These are phyloP conservation scores for Talaromyces ruber DNA, from an alignment of 495 filamentous ascomycete genomes.

Conservation along the genomic window DNA sequence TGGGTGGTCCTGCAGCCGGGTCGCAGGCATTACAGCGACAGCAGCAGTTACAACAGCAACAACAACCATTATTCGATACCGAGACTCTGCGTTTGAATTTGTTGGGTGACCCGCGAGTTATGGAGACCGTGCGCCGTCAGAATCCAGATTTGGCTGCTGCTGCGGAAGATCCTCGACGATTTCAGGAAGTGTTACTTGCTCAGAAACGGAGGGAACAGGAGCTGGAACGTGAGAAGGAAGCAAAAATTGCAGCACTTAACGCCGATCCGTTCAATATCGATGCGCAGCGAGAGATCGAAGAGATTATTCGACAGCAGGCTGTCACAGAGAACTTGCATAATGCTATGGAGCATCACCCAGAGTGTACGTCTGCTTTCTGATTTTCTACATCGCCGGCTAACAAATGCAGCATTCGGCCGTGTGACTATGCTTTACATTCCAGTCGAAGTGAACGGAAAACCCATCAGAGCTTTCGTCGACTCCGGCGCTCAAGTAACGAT, in stretches of 20 bases:
- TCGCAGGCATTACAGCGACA: constrained; percentile 14
- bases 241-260: constrained; percentile 73
- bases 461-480: constrained; percentile 94
- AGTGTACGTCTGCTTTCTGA: constrained; percentile 51
- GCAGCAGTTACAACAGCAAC: constrained; percentile 26
- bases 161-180: constrained; percentile 69
- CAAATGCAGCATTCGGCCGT: constrained; percentile 68
- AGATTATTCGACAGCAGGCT: constrained; percentile 88
- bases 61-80: constrained; percentile 50
- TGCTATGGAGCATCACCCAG: constrained; percentile 92
- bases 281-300: constrained; percentile 86
- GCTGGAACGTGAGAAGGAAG: constrained; percentile 62
- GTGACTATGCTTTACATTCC: constrained; percentile 96
- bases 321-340: constrained; percentile 93
- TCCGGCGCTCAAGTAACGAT: constrained; percentile 97
- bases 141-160: constrained; percentile 69
- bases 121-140: constrained; percentile 55
- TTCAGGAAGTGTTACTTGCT: constrained; percentile 57
- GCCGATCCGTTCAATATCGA: constrained; percentile 88
- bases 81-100: constrained; percentile 79
- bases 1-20: constrained; percentile 18
- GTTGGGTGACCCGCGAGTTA: constrained; percentile 65
- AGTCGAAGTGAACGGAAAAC: constrained; percentile 85
- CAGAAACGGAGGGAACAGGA: constrained; percentile 61
- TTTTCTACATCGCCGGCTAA: not conserved